Conservation (phyloP, 176 grass and related monocot genomes). For the Paspalum vaginatum region DNA sequence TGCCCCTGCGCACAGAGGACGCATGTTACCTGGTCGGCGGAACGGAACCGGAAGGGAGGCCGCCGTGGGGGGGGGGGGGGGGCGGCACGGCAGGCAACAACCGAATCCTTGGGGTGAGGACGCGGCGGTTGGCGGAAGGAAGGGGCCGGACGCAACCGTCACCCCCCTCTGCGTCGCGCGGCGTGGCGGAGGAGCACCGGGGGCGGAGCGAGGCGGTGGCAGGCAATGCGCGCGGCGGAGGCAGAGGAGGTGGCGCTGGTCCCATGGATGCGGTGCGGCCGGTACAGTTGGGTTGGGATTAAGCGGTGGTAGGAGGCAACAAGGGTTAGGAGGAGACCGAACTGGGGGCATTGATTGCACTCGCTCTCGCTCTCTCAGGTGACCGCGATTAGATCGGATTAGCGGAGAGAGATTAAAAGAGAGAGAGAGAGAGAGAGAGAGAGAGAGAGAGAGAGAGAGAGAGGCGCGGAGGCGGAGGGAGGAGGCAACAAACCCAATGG, state of each 20-base stretch:
- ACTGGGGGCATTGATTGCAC: not conserved
- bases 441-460: no score
- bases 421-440: not conserved
- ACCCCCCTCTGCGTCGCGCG: no score
- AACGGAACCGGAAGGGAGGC: no score
- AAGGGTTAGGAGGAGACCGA: not conserved
- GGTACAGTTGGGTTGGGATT: no score
- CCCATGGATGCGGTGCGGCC: constrained; percentile 40
- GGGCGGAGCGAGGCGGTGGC: not conserved
- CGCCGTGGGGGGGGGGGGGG: no score
- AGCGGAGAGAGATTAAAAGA: not conserved
- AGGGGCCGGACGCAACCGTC: not conserved
- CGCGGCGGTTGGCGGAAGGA: not conserved
- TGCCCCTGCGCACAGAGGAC: not conserved
- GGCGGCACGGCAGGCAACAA: constrained; percentile 1
- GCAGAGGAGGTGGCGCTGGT: constrained; percentile 32
- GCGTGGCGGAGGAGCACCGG: not conserved
- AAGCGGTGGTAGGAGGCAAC: constrained; percentile 16
- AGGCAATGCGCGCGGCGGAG: not conserved
- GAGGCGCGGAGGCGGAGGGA: no score
- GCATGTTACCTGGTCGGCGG: constrained; percentile 46
- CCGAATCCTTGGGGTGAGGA: not conserved
- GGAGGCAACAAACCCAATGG: not conserved
- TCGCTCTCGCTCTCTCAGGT: no score
- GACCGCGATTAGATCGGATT: not conserved